phyloP scores from a whole-genome alignment of 2,329 filamentous ascomycete genomes.

The Arthrobotrys conoides region DNA sequence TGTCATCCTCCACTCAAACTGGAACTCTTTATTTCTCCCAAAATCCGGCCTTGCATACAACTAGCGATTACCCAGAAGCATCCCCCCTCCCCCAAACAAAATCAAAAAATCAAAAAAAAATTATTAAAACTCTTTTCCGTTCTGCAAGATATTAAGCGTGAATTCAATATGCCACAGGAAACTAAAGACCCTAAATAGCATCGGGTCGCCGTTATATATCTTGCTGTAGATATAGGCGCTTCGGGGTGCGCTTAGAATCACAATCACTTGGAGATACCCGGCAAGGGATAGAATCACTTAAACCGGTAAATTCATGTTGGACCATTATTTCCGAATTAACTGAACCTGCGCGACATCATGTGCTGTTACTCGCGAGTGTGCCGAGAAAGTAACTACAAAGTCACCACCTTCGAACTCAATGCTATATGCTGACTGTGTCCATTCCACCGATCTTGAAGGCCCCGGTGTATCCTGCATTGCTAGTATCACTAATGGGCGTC shows the following conservation, averaged over 20 bases:
- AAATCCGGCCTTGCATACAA: too few species aligned
- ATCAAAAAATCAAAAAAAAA: conserved; percentile 1
- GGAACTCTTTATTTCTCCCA: too few species aligned
- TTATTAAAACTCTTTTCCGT: not conserved
- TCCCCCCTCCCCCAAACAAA: not conserved
- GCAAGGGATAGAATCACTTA: not conserved
- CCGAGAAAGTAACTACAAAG: conserved; percentile 44
- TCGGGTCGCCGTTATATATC: too few species aligned
- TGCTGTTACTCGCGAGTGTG: conserved; percentile 9
- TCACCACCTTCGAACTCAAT: conserved; percentile 45
- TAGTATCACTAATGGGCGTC: conserved; percentile 16
- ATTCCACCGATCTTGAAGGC: conserved; percentile 16
- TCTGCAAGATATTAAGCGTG: not conserved
- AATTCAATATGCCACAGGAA: not conserved
- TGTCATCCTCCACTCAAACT: too few species aligned
- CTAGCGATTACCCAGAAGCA: not conserved
- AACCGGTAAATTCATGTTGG: not conserved
- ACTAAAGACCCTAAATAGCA: too few species aligned
- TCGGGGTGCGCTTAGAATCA: too few species aligned
- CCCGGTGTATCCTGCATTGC: conserved; percentile 32
- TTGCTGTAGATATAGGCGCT: not conserved
- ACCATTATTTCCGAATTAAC: conserved; percentile 22
- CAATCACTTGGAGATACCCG: too few species aligned
- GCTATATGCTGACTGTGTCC: conserved; percentile 34
- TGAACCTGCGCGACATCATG: conserved; percentile 39